Base-by-base conservation (phyloP, 352 stramenopile species). In the Pythium aquatile region DNA sequence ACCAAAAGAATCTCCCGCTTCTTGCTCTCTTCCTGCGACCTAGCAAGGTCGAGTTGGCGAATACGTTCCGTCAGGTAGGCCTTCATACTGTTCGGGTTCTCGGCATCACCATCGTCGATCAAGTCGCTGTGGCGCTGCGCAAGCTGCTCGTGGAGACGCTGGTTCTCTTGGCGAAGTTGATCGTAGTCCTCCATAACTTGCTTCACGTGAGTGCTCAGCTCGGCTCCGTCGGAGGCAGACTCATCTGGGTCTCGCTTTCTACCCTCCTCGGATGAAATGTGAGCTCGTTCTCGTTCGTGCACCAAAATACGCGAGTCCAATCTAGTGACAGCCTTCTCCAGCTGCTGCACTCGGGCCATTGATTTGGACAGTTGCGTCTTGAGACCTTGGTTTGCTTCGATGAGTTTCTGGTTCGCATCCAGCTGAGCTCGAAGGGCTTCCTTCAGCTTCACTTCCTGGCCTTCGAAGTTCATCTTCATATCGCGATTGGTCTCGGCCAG, bases 1-100 rank as follows among this genome's bases (percentile, higher is more conserved):
- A 84, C 72, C 9, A 91, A 61, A 29, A 91, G 65, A 5, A 91
- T 61, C 37, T 88, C 82, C n/a, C 82, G 70, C 10, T 79, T 77
- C 48, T 87, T 91, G 17, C 74, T 61, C n/a, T 79, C 70, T 33
- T 83, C 73, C 10, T 73, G 63, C 11, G 76, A 51, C 51, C 82
- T 79, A 10, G 65, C 65, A 14, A 76, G 53, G 17, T 91, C 78
- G 5, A 89, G 61, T 29, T 85, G 76, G 6, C 78, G 75, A n/a
- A 91, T 76, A 4, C 69, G 75, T 20, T 74, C 74, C 47, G 72
- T 49, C 29, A 85, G 85, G 58, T 74, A 79, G 5, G 55, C 47
- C 33, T 68, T 73, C 30, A 42, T 55, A 28, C 26, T 56, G 16
- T 48, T 33, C 0, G 44, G 63, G 4, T 16, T 35, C 8, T 1